phyloP scores from a whole-genome alignment of 2,329 filamentous ascomycete genomes.

The Elsinoe fawcettii region DNA sequence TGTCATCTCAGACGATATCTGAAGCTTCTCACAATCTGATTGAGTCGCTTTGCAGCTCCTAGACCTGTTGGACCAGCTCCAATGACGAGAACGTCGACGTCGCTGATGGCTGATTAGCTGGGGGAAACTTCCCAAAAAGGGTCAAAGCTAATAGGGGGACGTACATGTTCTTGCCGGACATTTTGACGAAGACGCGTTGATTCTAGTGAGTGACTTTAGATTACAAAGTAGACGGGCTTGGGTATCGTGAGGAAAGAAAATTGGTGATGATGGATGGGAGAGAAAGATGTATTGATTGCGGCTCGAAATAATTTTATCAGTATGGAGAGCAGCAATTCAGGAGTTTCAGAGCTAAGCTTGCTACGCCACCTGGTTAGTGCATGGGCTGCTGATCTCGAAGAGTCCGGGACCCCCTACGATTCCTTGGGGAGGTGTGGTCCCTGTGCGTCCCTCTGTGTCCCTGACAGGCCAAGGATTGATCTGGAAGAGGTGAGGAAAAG shows the following conservation, averaged over 20 bases:
- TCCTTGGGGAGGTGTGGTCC: too few relatives aligned
- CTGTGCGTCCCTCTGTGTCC: not conserved
- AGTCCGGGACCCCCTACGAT: not conserved
- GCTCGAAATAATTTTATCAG: not conserved
- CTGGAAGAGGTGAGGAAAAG: not conserved
- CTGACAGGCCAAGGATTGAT: not conserved
- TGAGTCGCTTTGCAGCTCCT: constrained; percentile 93
- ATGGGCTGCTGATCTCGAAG: not conserved
- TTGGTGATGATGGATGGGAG: constrained; percentile 5
- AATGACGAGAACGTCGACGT: constrained; percentile 95
- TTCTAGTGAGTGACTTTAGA: not conserved
- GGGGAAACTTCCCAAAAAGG: not conserved
- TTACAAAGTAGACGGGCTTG: constrained; percentile 13
- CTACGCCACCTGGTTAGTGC: not conserved
- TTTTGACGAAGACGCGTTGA: constrained; percentile 13
- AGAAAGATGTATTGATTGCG: not conserved
- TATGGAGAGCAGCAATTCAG: not conserved
- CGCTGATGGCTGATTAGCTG: constrained; percentile 44
- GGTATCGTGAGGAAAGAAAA: constrained; percentile 15
- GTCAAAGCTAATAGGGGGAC: constrained; percentile 1
- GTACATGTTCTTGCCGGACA: constrained; percentile 19
- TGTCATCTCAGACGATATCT: not conserved
- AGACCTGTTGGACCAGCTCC: constrained; percentile 95
- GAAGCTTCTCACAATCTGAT: constrained; percentile 70
- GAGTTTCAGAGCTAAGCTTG: constrained; percentile 1